Evolutionary conservation across 1,284 basidiomycete genomes (phyloP).

Genomic region (Ustilago curta): DNA sequence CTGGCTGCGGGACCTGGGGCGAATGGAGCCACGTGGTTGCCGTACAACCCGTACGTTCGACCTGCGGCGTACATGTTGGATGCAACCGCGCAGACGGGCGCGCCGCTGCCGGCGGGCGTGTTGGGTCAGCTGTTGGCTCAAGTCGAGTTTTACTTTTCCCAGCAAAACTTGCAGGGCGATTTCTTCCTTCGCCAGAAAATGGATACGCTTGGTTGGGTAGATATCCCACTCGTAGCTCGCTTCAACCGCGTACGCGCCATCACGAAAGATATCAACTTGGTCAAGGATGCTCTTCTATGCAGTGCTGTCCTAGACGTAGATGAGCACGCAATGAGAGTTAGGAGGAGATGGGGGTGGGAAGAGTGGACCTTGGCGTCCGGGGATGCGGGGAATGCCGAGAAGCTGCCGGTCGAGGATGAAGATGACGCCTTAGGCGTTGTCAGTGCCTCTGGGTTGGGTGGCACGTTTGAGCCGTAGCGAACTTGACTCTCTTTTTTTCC

Average conservation of each 20-base stretch:
- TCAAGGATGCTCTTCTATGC: constrained; percentile 48
- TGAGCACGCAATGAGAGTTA: constrained; percentile 31
- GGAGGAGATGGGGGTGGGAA: constrained; percentile 56
- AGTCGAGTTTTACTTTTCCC: constrained; percentile 67
- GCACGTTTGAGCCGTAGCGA: constrained; percentile 9
- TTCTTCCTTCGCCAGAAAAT: constrained; percentile 63
- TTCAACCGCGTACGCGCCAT: constrained; percentile 60
- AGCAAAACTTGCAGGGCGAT: constrained; percentile 60
- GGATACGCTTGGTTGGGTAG: constrained; percentile 62
- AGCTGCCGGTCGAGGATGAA: neutral
- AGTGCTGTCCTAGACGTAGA: constrained; percentile 57
- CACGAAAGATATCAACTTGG: constrained; percentile 27
- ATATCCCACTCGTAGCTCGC: constrained; percentile 44
- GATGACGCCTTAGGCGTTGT: constrained; percentile 41
- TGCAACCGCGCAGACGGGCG: constrained; percentile 22
- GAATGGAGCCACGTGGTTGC: constrained; percentile 5
- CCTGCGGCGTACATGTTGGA: constrained; percentile 11
- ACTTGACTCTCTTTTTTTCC: too few relatives aligned
- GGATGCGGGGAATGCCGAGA: neutral
- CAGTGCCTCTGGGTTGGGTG: constrained; percentile 34
- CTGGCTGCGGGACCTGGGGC: neutral
- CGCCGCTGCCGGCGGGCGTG: constrained; percentile 23
- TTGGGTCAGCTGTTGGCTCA: constrained; percentile 54
- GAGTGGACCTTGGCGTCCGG: constrained; percentile 16
- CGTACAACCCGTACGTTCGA: constrained; percentile 9